Conservation (phyloP, 306 rosid genomes). For the Cajanus cajan region DNA sequence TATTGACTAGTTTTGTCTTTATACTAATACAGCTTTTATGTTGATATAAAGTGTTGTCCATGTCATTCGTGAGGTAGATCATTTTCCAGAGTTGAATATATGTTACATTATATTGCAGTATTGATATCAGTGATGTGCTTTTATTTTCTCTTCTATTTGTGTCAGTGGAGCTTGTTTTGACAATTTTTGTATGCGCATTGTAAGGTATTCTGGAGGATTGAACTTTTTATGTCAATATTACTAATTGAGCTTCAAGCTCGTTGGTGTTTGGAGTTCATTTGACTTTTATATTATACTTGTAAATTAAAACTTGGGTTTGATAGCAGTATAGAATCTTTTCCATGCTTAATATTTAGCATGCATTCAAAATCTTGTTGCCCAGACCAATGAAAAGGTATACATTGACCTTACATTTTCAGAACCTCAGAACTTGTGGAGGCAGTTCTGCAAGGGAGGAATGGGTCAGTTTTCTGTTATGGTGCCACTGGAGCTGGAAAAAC, state of each 20-base stretch:
- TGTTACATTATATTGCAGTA: background rate
- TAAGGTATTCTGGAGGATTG: background rate
- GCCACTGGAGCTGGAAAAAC: constrained; percentile 98
- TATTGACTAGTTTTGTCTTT: background rate
- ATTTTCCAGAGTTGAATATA: background rate
- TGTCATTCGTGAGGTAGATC: background rate
- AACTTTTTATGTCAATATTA: background rate
- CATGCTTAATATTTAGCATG: constrained; percentile 8
- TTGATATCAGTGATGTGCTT: background rate
- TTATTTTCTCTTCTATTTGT: background rate
- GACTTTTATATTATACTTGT: background rate
- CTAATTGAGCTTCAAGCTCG: background rate
- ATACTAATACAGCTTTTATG: background rate
- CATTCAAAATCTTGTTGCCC: background rate
- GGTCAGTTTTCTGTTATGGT: constrained; percentile 94
- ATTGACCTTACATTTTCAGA: constrained; percentile 48
- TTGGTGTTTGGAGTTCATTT: background rate
- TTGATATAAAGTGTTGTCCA: background rate
- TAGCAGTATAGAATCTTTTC: background rate
- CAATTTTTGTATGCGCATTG: background rate
- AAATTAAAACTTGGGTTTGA: background rate
- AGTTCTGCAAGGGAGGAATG: constrained; percentile 92
- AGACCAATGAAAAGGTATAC: background rate
- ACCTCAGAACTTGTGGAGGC: constrained; percentile 87
- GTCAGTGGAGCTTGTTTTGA: background rate